Base-by-base conservation (phyloP, 371 early-diverging fungal genomes). In the Apophysomyces sp. region DNA sequence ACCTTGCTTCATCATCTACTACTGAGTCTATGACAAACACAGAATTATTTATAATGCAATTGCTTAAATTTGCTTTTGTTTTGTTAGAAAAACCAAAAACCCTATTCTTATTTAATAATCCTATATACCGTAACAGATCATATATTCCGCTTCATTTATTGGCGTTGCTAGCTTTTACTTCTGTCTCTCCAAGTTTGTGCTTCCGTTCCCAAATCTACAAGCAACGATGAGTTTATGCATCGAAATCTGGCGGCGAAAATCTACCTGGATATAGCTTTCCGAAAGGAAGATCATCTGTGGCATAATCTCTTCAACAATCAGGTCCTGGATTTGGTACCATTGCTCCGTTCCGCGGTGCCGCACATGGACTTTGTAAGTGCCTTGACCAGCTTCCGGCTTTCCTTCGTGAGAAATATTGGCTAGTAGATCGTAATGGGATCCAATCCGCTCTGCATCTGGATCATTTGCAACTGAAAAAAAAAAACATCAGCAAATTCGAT, bases 331-430 rank as follows among this genome's bases (percentile, higher is more conserved):
- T 71, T 88, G 89, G 69, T 90, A 94, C 99, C 99, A 98, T 68
- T 96, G 94, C 57, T 91, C 93, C 53, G 84, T 85, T 9, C 90
- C 92, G 5, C 85, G 85, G 65, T 91, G 87, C 13, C 87, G 84
- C 40, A 96, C 83, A 68, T 95, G 94, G 0, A 90, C 87, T 52
- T 92, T 88, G 72, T 96, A 97, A 0, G 78, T 79, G 8, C 91
- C 89, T 52, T 88, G 78, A 4, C 86, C 88, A 2, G 86, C 63
- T 8, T 86, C 88, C 13, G 92, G 87, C 58, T 86, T 82, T 24
- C 98, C 97, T 57, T 93, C 93, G 69, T 97, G 95, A 60, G 89
- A 88, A 27, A 98, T 93, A 74, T 98, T 98, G 32, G 92, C 96
- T 39, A 96, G 68, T 16, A 98, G 75, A 61, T 96, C 91, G 71